Evolutionary conservation across 768 basidiomycete species (phyloP), one percentile per base, ranked within the genome.

Genomic region (Dentipellis fragilis): DNA sequence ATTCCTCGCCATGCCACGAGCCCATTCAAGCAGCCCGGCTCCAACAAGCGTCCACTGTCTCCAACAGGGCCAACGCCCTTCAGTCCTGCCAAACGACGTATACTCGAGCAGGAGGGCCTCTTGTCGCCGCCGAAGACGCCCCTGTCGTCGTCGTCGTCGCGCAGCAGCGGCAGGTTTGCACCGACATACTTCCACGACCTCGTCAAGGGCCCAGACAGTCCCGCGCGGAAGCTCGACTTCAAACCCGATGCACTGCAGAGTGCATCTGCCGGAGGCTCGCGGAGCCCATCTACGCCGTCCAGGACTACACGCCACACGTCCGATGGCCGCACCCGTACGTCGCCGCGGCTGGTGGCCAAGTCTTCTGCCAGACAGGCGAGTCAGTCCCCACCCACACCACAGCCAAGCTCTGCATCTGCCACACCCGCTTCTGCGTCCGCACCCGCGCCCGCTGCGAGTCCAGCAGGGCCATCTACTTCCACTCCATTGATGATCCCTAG

Each of bases 21-120:
- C 47, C 47, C 47, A 22, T 14, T 59, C 12, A 49, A 49, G 42
- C 40, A 34, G 0, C 12, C 56, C 1, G 47, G 22, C 40, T 57
- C 53, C 0, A 49, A 56, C 38, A 62, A 62, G 54, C 61, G 61
- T 22, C 60, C 61, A 19, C 48, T 59, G 51, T 62, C 61, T 1
- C 59, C 61, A 12, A 57, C 55, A 38, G 40, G 57, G 5, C 52
- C 35, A 10, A 42, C 58, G 34, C 54, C 52, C 48, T 57, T 59
- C 40, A 59, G n/a, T 45, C 61, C 61, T 16, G 59, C 59, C 17
- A 62, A 62, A 48, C 57, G 61, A 14, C 61, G 61, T 10, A 62
- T 62, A 23, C 59, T 62, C 29, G 61, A 49, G 51, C 61, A 62
- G 39, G 61, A 60, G 52, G 54, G 59, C 38, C 54, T 57, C 47